Percentiles rank a stretch among this genome's conserved stretches.
phyloP scores from a whole-genome alignment of 1,139 yeast genomes.

The Neolecta irregularis region DNA sequence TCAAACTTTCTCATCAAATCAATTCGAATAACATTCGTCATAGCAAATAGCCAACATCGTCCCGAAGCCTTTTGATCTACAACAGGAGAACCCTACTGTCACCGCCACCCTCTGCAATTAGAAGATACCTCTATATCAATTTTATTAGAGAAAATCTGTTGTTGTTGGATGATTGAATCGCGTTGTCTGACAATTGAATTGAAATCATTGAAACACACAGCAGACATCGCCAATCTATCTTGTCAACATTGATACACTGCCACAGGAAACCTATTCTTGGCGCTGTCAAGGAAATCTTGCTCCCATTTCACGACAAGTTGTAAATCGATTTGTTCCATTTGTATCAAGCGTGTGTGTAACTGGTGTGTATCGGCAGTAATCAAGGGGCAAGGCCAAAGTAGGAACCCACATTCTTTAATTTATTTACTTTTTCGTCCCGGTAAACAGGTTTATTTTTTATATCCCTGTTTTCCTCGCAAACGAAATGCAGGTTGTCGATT shows the following conservation, averaged over 20 bases:
- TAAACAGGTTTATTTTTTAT: no score
- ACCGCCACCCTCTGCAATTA: no score
- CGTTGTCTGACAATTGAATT: neutral
- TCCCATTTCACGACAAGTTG: constrained; percentile 1
- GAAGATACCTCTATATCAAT: constrained; percentile 50
- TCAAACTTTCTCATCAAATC: constrained; percentile 47
- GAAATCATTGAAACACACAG: constrained; percentile 1
- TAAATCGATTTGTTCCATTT: no score
- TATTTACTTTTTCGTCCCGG: no score
- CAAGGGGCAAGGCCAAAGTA: no score
- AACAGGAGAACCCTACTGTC: constrained; percentile 54
- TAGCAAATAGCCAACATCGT: constrained; percentile 79
- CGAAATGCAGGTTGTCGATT: no score
- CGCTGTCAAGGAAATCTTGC: neutral
- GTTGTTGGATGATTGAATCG: neutral
- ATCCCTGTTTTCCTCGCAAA: no score
- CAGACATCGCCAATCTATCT: constrained; percentile 2
- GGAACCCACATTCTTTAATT: no score
- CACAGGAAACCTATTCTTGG: neutral
- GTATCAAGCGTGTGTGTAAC: no score
- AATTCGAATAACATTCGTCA: constrained; percentile 54
- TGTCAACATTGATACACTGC: neutral
- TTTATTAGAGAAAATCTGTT: constrained; percentile 39
- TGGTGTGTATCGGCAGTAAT: no score
- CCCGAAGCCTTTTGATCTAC: constrained; percentile 65